Evolutionary conservation across 2,329 filamentous ascomycete species (phyloP), one percentile per base, ranked within the genome.

Genomic region (Apiospora aurea): DNA sequence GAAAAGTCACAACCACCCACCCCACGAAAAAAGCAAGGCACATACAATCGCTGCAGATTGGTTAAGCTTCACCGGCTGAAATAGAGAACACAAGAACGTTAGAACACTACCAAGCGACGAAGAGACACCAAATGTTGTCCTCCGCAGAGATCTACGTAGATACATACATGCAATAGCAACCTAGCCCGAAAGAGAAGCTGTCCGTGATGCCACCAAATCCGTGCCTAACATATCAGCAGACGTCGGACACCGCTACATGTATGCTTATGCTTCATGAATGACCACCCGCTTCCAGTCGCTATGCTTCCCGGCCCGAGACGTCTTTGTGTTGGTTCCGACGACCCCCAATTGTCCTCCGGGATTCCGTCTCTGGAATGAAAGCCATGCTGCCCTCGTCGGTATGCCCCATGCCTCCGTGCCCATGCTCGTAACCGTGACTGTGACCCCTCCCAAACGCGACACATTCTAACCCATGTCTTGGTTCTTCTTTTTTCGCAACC

Each of bases 391-490:
- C 24, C 14, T 53, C 8, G 24, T 16, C 18, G 49, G 4, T 26
- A 53, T 29, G 49, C 13, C 24, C n/a, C 16, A 26, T 53, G 21
- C 18, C 46, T 5, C 46, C 8, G 7, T 49, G 21, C 21, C 46
- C 18, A 49, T 11, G 49, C 49, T 11, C 49, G 29, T 53, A 24
- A 41, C 57, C 29, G 57, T 64, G 57, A 21, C 53, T 16, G 57
- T 64, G 57, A n/a, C 29, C 57, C 57, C 34, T 64, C 29, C 57
- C 34, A 41, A 64, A 64, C 4, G 29, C 38, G 57, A 64, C 57
- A 64, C 57, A 64, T n/a, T 64, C 34, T 64, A 64, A 64, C 34
- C 34, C 57, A 64, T 41, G 57, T 41, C 57, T 64, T 61, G 21
- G 1, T 41, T 64, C 21, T 14, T 38, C 29, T 24, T 41, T 8